Evolutionary conservation across 768 basidiomycete genomes (phyloP).

Genomic region (Russula foetens): DNA sequence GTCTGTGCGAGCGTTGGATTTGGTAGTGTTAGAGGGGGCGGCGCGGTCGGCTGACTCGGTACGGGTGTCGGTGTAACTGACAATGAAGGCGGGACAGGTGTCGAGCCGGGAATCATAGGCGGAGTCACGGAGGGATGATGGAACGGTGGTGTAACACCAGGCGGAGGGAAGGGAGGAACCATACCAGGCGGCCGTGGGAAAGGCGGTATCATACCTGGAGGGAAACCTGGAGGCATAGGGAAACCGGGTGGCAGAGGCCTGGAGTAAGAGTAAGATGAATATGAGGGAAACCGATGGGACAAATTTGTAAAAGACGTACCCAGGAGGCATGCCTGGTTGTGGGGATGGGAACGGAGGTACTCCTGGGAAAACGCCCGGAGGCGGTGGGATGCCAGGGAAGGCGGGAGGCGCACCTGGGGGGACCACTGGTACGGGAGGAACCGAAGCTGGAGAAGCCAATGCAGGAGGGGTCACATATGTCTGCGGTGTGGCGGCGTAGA

Average conservation of each 20-base stretch:
- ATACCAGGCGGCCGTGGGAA: constrained; percentile 21
- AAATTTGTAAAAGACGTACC: constrained; percentile 29
- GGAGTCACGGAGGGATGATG: constrained; percentile 23
- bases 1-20: constrained; percentile 52
- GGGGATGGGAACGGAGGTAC: constrained; percentile 30
- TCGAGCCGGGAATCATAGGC: constrained; percentile 24
- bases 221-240: constrained; percentile 27
- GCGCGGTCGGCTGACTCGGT: constrained; percentile 14
- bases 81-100: constrained; percentile 24
- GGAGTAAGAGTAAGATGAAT: constrained; percentile 28
- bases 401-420: constrained; percentile 37
- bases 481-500: constrained; percentile 70
- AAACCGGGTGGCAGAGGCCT: constrained; percentile 28
- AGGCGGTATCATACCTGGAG: constrained; percentile 26
- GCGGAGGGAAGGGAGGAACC: constrained; percentile 22
- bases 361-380: constrained; percentile 33
- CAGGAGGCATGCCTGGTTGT: constrained; percentile 30
- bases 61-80: constrained; percentile 23
- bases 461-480: constrained; percentile 47
- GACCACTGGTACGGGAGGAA: constrained; percentile 30
- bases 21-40: constrained; percentile 39
- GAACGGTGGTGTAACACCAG: constrained; percentile 27
- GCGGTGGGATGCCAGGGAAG: constrained; percentile 38
- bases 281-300: too few species aligned
- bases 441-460: constrained; percentile 25